A percentile compares a stretch with the other conserved stretches of the same genome.
Conservation (phyloP, 768 basidiomycete genomes). For the Russula griseocarnosa region DNA sequence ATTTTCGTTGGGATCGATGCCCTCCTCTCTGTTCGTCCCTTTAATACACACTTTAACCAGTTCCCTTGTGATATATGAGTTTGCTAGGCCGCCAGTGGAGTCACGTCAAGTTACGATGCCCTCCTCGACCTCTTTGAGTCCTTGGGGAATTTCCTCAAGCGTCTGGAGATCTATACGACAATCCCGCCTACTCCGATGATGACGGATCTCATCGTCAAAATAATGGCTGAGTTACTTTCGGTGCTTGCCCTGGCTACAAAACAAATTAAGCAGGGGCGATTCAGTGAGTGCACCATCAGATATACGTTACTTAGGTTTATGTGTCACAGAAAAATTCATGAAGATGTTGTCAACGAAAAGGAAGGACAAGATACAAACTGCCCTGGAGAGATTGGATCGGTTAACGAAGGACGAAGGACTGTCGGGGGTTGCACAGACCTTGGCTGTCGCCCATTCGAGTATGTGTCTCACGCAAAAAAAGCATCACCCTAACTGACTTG, state of each 20-base stretch:
- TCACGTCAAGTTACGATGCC: background rate
- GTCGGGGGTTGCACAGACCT: background rate
- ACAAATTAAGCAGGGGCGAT: background rate
- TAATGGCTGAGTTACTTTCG: background rate
- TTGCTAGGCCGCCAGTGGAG: background rate
- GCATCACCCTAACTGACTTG: background rate
- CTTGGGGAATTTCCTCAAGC: background rate
- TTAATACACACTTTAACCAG: background rate
- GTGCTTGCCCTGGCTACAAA: background rate
- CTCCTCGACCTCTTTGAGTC: background rate
- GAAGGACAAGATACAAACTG: background rate
- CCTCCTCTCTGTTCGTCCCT: background rate
- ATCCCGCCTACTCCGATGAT: background rate
- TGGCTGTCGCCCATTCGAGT: background rate
- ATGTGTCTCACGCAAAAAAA: background rate
- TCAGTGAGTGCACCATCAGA: background rate
- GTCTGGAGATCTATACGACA: background rate
- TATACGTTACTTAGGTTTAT: background rate
- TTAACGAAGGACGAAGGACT: background rate
- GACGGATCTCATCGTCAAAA: background rate
- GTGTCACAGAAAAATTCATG: background rate
- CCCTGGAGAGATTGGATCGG: background rate
- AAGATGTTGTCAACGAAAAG: background rate
- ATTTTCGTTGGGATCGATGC: background rate
- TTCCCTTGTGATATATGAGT: background rate